Conservation (phyloP, 139 green algal genomes). For the Chlorella sp. region DNA sequence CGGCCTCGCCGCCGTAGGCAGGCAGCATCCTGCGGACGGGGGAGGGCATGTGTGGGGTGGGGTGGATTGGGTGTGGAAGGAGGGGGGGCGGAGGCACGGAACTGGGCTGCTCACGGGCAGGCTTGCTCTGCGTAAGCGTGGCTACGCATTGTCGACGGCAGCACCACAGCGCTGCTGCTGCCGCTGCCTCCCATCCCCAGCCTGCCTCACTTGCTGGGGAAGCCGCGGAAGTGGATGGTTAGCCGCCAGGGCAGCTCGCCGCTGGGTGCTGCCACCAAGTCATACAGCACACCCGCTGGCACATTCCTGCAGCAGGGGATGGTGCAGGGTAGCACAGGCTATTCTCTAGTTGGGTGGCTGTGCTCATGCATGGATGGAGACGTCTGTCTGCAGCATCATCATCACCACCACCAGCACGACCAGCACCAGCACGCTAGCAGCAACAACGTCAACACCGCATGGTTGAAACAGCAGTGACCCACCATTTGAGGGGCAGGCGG, state of each 20-base stretch:
- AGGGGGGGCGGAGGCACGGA: too few relatives aligned
- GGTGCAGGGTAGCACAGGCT: neutral
- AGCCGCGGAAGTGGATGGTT: conserved; percentile 36
- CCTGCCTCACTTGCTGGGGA: neutral
- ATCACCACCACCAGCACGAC: too few relatives aligned
- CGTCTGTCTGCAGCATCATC: too few relatives aligned
- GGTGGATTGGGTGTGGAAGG: too few relatives aligned
- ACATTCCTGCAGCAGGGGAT: conserved; percentile 47
- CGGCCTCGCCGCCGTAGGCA: conserved; percentile 43
- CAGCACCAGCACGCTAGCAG: neutral
- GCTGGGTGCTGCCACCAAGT: conserved; percentile 46
- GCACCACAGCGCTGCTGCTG: too few relatives aligned
- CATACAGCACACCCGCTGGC: conserved; percentile 61
- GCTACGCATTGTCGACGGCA: too few relatives aligned
- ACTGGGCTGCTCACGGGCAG: neutral
- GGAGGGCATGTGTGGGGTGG: conserved; percentile 50
- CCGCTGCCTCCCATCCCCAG: neutral
- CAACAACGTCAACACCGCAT: too few relatives aligned
- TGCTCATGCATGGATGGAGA: neutral
- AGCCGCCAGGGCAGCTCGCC: conserved; percentile 41
- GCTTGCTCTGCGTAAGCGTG: too few relatives aligned
- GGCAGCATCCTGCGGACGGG: conserved; percentile 39
- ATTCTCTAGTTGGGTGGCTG: neutral
- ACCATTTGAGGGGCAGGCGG: conserved; percentile 66
- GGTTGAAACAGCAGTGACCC: neutral